phyloP scores from a whole-genome alignment of 2,329 filamentous ascomycete species.

The Helicocarpus griseus region DNA sequence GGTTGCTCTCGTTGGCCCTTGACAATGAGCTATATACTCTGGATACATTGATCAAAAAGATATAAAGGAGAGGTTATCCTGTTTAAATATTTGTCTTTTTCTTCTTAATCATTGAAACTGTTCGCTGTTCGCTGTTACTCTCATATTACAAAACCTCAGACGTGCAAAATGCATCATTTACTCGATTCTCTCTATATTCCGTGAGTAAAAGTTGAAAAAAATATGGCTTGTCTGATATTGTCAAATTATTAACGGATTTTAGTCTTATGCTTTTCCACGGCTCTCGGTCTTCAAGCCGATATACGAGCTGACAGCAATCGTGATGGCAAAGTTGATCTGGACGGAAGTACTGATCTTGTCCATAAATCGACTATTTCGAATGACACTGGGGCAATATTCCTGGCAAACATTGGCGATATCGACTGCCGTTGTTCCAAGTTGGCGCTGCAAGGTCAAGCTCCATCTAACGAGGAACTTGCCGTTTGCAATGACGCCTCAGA shows the following conservation, averaged over 20 bases:
- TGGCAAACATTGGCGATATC: conserved; percentile 30
- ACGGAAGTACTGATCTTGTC: conserved; percentile 12
- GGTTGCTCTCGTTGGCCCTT: background rate
- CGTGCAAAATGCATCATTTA: background rate
- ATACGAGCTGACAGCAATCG: conserved; percentile 31
- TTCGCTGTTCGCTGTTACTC: background rate
- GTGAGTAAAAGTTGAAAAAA: background rate
- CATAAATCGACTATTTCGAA: conserved; percentile 19
- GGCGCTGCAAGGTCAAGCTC: conserved; percentile 7
- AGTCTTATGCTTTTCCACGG: background rate
- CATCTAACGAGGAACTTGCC: conserved; percentile 19
- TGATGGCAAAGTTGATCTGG: conserved; percentile 24
- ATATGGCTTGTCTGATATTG: background rate
- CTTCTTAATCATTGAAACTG: background rate
- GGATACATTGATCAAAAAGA: background rate
- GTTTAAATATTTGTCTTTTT: too few relatives aligned
- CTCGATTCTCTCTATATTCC: background rate
- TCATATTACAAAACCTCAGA: too few relatives aligned
- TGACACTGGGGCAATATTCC: conserved; percentile 24
- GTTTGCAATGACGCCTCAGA: conserved; percentile 30
- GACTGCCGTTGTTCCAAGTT: conserved; percentile 20
- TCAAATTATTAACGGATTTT: background rate
- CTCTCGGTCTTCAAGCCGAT: conserved; percentile 8
- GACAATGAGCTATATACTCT: background rate
- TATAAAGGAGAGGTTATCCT: background rate